These are phyloP conservation scores for Apophysomyces variabilis DNA, from an alignment of 371 early-diverging fungal species.

Conservation along the genomic window DNA sequence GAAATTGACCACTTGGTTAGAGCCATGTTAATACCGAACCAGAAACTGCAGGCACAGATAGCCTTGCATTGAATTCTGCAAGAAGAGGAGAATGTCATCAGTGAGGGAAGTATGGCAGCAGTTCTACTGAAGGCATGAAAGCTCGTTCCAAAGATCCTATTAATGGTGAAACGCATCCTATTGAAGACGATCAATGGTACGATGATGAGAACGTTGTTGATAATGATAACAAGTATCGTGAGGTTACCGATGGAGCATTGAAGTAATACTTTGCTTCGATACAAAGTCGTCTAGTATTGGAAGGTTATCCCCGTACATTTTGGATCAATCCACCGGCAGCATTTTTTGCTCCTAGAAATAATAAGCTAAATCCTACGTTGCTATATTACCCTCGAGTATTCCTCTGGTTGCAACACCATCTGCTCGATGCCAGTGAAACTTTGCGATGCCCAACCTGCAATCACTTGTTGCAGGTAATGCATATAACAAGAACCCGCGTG, in stretches of 20 bases:
- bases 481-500: constrained; percentile 10
- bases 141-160: too few relatives aligned
- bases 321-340: constrained; percentile 15
- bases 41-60: too few relatives aligned
- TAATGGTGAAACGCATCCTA: not conserved
- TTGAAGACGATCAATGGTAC: not conserved
- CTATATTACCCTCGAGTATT: constrained; percentile 13
- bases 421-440: not conserved
- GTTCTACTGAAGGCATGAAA: too few relatives aligned
- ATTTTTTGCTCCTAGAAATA: constrained; percentile 8
- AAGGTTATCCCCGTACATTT: constrained; percentile 4
- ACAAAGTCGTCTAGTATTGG: constrained; percentile 9
- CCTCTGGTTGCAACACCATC: constrained; percentile 2
- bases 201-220: not conserved
- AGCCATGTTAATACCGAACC: too few relatives aligned
- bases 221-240: not conserved
- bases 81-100: too few relatives aligned
- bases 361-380: not conserved
- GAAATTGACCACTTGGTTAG: too few relatives aligned
- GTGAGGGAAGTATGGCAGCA: too few relatives aligned
- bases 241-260: not conserved
- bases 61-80: too few relatives aligned
- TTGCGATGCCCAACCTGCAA: constrained; percentile 12
- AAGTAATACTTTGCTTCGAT: not conserved
- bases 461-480: not conserved